Evolutionary conservation across 2,329 filamentous ascomycete genomes (phyloP).

Genomic region (Botrytis fabae): DNA sequence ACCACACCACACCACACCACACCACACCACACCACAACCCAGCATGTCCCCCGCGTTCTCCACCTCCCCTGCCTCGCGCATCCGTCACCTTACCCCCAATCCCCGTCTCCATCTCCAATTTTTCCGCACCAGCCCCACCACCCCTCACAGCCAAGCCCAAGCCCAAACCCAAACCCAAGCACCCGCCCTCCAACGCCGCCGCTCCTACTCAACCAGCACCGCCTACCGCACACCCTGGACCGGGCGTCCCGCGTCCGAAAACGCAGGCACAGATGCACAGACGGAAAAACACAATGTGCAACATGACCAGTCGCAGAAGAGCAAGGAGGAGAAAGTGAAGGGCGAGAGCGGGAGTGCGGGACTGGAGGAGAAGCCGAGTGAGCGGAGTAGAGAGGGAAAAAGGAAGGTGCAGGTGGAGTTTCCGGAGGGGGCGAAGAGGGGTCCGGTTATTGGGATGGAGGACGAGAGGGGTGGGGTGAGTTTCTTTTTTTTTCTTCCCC

Average conservation of each 20-base stretch:
- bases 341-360: slow-evolving; percentile 3
- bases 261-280: not conserved
- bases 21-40: too few relatives aligned
- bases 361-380: not conserved
- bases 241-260: not conserved
- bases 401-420: slow-evolving; percentile 9
- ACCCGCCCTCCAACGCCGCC: not conserved
- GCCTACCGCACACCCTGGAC: not conserved
- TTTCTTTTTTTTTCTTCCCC: not conserved
- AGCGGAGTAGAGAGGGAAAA: not conserved
- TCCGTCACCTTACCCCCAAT: slow-evolving; percentile 11
- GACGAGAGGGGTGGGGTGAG: slow-evolving; percentile 23
- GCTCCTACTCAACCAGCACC: not conserved
- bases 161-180: too few relatives aligned
- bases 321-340: not conserved
- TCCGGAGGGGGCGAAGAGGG: slow-evolving; percentile 2
- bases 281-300: slow-evolving; percentile 4
- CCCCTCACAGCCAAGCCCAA: not conserved
- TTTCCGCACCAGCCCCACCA: not conserved
- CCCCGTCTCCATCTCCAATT: slow-evolving; percentile 11
- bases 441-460: slow-evolving; percentile 19
- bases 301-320: not conserved
- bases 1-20: not conserved
- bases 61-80: not conserved
- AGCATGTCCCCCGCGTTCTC: not conserved